A percentile compares a stretch with the other conserved stretches of the same genome.
Conservation (phyloP, 257 asterid genomes). For the Solanum chiquidenum region DNA sequence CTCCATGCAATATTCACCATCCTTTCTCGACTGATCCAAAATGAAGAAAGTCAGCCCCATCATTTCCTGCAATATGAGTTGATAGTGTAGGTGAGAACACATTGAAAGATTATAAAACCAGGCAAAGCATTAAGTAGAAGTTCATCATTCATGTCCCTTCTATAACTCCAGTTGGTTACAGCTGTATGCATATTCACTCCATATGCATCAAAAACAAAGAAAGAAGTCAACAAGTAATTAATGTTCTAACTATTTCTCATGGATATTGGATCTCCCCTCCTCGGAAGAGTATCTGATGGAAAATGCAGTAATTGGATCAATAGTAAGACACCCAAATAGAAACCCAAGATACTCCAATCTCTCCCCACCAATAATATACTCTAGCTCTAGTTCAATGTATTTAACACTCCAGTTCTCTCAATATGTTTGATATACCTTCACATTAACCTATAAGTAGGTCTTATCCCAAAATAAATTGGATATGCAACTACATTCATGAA, state of each 20-base stretch:
- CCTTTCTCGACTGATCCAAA: conserved; percentile 89
- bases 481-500: not conserved
- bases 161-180: not conserved
- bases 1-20: conserved; percentile 97
- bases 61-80: conserved; percentile 62
- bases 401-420: not conserved
- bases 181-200: not conserved
- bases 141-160: not conserved
- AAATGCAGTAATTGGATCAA: not conserved
- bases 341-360: not conserved
- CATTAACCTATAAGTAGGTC: not conserved
- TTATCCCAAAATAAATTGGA: not conserved
- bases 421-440: not conserved
- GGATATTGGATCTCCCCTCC: not conserved
- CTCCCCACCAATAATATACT: not conserved
- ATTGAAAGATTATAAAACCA: not conserved
- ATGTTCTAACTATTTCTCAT: not conserved
- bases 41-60: conserved; percentile 87
- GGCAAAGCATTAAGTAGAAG: not conserved
- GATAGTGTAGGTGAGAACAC: not conserved
- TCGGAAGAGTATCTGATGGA: not conserved
- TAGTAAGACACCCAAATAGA: not conserved
- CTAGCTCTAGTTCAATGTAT: not conserved
- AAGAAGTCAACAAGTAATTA: not conserved
- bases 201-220: not conserved